Base-by-base conservation (phyloP, 2,329 filamentous ascomycete genomes). In the Alternaria sp. region DNA sequence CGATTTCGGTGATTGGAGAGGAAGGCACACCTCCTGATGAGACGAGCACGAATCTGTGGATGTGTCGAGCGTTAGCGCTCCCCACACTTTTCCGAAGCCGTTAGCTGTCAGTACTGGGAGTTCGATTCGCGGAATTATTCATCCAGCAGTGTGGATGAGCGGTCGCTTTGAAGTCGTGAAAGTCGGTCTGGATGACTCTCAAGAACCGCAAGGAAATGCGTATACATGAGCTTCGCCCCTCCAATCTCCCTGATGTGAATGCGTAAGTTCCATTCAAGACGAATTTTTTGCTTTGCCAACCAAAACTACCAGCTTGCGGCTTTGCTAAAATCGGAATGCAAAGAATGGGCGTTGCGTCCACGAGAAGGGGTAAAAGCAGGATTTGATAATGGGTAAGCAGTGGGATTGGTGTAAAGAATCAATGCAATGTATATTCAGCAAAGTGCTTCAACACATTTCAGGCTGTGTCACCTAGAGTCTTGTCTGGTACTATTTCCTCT, bases 401-500 rank as follows among this genome's bases (percentile, higher is more conserved):
- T 29, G 7, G 14, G 26, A 17, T 44, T 17, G 41, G 8, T 11
- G 26, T 29, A 21, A 34, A 34, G 7, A 3, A 17, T 48, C 1
- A 7, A 11, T 6, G 21, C 1, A 17, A 11, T 48, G 13, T 36
- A 48, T 48, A 17, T 36, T 3, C 2, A 23, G 23, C 21, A 4
- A 1, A 3, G 3, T 48, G 44, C 29, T 1, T 8, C n/a, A 10
- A 34, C 21, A 34, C 17, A 26, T 48, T 9, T 56, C 51, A 58
- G 29, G 50, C 51, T 14, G 31, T 37, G 6, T 54, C 51, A 14
- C 42, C 37, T 5, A 45, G 10, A 23, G 54, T 39, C n/a, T 52
- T 39, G 13, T 58, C 26, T 7, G 28, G 14, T 11, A 44, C 17
- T 28, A 44, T 40, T 13, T 70, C 62, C 41, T 70, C 67, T 3